phyloP scores from a whole-genome alignment of 225 moss, liverwort and hornwort genomes.

The Marchantia polymorpha region DNA sequence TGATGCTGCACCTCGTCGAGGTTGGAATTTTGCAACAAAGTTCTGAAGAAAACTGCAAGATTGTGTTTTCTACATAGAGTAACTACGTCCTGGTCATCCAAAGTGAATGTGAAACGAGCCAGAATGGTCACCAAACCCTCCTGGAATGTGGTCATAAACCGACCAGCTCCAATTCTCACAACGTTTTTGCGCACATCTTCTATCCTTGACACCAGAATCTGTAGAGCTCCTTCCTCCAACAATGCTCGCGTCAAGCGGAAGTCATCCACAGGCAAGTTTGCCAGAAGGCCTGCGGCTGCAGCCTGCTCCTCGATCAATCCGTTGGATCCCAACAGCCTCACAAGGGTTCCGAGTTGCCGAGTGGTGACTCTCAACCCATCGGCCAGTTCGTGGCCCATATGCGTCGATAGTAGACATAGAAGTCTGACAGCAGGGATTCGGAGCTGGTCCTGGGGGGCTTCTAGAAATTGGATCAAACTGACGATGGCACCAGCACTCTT shows the following conservation, averaged over 20 bases:
- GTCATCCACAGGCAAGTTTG: slow-evolving; percentile 78
- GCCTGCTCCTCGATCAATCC: slow-evolving; percentile 86
- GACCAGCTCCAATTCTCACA: slow-evolving; percentile 72
- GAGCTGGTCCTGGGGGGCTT: slow-evolving; percentile 70
- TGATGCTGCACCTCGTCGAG: slow-evolving; percentile 80
- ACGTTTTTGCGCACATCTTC: slow-evolving; percentile 61
- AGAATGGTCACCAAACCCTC: slow-evolving; percentile 82
- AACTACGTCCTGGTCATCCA: slow-evolving; percentile 64
- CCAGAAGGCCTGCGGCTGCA: slow-evolving; percentile 73
- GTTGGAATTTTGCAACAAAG: slow-evolving; percentile 55
- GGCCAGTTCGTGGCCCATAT: slow-evolving; percentile 91
- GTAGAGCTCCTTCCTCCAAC: slow-evolving; percentile 60
- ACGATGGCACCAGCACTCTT: slow-evolving; percentile 86
- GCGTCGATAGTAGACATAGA: slow-evolving; percentile 59
- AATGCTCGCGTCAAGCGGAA: slow-evolving; percentile 71
- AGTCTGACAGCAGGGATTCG: slow-evolving; percentile 72
- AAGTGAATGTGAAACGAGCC: slow-evolving; percentile 65
- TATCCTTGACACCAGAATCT: slow-evolving; percentile 57
- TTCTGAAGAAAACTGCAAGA: slow-evolving; percentile 64
- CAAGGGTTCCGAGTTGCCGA: slow-evolving; percentile 73
- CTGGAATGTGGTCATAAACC: slow-evolving; percentile 62
- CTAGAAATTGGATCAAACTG: slow-evolving; percentile 86
- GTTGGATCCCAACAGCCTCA: slow-evolving; percentile 62
- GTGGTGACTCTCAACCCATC: slow-evolving; percentile 87
- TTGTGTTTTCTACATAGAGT: slow-evolving; percentile 46